Evolutionary conservation across 2,329 filamentous ascomycete species (phyloP).

Genomic region (Ophiostoma tasmaniense): DNA sequence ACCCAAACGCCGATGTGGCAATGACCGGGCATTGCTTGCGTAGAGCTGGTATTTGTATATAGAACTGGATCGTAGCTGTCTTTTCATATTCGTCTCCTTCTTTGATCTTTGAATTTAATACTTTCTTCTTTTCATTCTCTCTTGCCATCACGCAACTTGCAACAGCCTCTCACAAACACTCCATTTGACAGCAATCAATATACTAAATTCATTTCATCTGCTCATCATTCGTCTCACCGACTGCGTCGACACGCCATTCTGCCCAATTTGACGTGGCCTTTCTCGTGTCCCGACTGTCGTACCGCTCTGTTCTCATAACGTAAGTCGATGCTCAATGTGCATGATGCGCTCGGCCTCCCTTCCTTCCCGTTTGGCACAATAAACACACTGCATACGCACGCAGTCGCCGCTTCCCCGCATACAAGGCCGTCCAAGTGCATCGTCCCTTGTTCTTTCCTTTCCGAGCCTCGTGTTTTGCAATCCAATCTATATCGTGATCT

Average conservation of each 20-base stretch:
- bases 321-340: conserved; percentile 10
- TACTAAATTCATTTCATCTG: neutral
- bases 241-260: conserved; percentile 20
- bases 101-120: neutral
- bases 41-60: neutral
- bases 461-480: neutral
- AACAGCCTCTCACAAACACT: neutral
- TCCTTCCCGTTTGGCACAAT: neutral
- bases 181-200: neutral
- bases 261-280: conserved; percentile 15
- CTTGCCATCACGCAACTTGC: neutral
- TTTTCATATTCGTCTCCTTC: neutral
- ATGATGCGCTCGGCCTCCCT: neutral
- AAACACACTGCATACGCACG: neutral
- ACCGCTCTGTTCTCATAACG: conserved; percentile 15
- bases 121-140: neutral
- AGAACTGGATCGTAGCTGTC: neutral
- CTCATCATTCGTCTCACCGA: conserved; percentile 6
- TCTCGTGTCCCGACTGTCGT: neutral
- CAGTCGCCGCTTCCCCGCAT: neutral
- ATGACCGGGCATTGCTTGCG: neutral
- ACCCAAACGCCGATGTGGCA: neutral
- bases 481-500: neutral
- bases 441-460: neutral
- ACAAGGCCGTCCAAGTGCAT: neutral